phyloP scores from a whole-genome alignment of 352 stramenopile genomes.

The Globisporangium polare region DNA sequence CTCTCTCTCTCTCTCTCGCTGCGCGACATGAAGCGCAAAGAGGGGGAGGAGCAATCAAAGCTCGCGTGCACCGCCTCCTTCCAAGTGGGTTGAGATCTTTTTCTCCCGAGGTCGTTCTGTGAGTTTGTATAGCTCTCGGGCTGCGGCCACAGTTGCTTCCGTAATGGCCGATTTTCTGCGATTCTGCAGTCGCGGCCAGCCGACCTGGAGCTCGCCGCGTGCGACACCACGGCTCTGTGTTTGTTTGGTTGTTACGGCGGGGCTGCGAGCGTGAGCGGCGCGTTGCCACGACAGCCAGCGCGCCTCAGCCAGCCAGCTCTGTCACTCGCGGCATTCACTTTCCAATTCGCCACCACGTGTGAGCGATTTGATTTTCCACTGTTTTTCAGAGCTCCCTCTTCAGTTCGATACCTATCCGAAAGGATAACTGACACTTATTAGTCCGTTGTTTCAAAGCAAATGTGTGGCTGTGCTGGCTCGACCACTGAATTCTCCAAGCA shows the following conservation, averaged over 20 bases:
- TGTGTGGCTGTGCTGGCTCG: too few species aligned
- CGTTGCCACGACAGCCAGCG: background rate
- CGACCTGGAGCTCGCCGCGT: background rate
- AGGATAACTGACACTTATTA: too few species aligned
- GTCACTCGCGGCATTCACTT: background rate
- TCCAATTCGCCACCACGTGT: background rate
- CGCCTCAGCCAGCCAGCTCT: background rate
- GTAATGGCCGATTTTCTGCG: background rate
- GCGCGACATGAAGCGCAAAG: background rate
- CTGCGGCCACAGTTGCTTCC: background rate
- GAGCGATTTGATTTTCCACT: background rate
- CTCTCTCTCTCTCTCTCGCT: background rate
- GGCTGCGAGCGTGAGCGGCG: background rate
- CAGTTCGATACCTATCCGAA: too few species aligned
- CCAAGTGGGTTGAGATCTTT: background rate
- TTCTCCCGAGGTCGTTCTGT: background rate
- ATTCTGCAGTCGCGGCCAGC: background rate
- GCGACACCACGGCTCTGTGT: background rate
- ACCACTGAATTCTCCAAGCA: too few species aligned
- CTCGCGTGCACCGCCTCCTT: background rate
- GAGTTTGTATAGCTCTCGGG: background rate
- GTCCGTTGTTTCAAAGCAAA: too few species aligned
- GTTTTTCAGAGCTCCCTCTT: too few species aligned
- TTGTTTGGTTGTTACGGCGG: background rate
- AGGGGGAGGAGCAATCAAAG: background rate